Evolutionary conservation across 352 stramenopile species (phyloP), one percentile per base, ranked within the genome.

Genomic region (Phytophthora syringae): DNA sequence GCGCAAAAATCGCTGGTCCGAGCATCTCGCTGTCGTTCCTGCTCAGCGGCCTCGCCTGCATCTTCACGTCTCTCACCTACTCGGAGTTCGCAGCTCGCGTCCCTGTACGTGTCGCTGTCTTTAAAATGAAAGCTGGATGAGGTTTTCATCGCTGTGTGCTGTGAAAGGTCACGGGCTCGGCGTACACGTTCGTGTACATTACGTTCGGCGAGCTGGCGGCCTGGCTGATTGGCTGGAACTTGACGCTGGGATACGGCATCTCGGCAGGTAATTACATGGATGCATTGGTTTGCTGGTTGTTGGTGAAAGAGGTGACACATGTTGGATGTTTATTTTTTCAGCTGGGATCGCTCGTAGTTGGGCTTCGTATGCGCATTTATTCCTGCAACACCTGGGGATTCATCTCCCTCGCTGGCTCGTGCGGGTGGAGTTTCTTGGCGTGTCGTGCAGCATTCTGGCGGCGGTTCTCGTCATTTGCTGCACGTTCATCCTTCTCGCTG

Each of bases 211-310:
- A 95, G 44, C 76, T 97, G 22, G 81, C 80, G 1, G 94, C 91
- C 24, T 98, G 92, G 90, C 74, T 97, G 21, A 91, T 97, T 50
- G 93, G 92, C 12, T 98, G 92, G 92, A 97, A 97, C 63, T 60
- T 98, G 28, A 98, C 91, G 45, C 75, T 98, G 16, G 92, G 93
- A 28, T 98, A 98, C 53, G 93, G 92, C 22, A 96, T 98, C 56
- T 96, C 87, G 2, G 90, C 92, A 34, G 86, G 81, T 90, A 64
- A 50, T 16, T n/a, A n/a, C n/a, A 32, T 32, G 27, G 27, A 28
- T 22, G 15, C 16, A 40, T 21, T 9, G n/a, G 2, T 34, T 28
- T 42, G 20, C 24, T 10, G 10, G 11, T 13, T 16, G 16, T 22
- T 30, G 25, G 10, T 36, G 18, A 3, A 39, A 27, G 27, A 18